Conservation (phyloP, 371 early-diverging fungal genomes). For the Mucor mucedo region DNA sequence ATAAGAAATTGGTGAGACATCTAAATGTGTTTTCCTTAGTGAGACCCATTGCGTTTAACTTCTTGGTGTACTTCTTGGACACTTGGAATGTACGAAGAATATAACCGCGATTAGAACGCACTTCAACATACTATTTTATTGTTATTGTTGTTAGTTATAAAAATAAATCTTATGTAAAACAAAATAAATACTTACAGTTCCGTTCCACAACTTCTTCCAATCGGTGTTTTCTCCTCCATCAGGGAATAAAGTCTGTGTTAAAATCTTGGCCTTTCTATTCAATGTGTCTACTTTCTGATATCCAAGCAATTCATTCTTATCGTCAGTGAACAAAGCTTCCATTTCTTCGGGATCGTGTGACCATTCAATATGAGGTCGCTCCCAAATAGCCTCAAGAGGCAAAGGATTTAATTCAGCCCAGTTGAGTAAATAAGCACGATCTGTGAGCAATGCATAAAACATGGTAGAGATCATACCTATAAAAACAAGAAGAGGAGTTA, state of each 20-base stretch:
- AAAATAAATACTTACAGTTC: conserved; percentile 32
- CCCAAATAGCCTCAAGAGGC: conserved; percentile 48
- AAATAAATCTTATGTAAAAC: not conserved
- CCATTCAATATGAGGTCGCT: conserved; percentile 52
- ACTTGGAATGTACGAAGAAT: conserved; percentile 50
- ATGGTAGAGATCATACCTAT: conserved; percentile 58
- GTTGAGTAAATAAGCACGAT: conserved; percentile 44
- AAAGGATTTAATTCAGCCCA: conserved; percentile 48
- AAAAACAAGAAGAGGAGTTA: not conserved
- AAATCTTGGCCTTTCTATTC: conserved; percentile 38
- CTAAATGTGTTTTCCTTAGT: conserved; percentile 49
- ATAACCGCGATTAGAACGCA: conserved; percentile 52
- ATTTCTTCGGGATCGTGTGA: conserved; percentile 45
- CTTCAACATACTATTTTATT: conserved; percentile 41
- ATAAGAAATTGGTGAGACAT: conserved; percentile 51
- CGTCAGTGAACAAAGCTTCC: conserved; percentile 32
- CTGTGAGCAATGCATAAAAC: conserved; percentile 52
- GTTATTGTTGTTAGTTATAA: not conserved
- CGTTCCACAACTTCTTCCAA: conserved; percentile 49
- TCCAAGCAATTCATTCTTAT: conserved; percentile 25
- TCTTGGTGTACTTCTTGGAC: conserved; percentile 34
- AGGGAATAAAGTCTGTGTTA: conserved; percentile 38
- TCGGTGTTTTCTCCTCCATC: conserved; percentile 44
- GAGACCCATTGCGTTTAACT: conserved; percentile 39
- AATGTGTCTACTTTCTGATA: conserved; percentile 43